Evolutionary conservation across 148 eudicot species (phyloP), one percentile per base, ranked within the genome.

Genomic region (Rhododendron williamsianum): DNA sequence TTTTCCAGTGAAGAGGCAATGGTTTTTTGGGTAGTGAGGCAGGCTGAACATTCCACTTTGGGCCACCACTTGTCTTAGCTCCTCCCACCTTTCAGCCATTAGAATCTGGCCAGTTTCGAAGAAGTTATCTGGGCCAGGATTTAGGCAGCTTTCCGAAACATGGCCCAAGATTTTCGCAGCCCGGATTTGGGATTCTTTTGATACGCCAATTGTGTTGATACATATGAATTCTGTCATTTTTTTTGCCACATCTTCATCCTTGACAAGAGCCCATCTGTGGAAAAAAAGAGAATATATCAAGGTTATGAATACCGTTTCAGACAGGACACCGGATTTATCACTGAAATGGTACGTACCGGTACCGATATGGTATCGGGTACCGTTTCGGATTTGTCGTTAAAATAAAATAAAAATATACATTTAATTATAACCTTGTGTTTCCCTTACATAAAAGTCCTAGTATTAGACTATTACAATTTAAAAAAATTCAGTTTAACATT

Each of bases 231-330:
- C 92, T 4, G 87, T 87, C 99, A 96, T 95, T 78, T 85, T 93
- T 76, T 60, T 83, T 0, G 98, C 99, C 13, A 96, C 89, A 2
- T 86, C 87, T 86, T 89, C 88, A 45, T 96, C 98, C 86, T 91
- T 95, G 80, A 95, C 97, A 41, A 95, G 88, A 43, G 98, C 97
- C 97, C 98, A 96, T 84, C 99, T 96, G 46, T 25, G 3, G 9
- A 60, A 21, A 21, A 21, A 58, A 58, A 58, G 23, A 6, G n/a
- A 33, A 30, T 30, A 30, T 30, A 30, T 30, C 1, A 33, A 33
- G 35, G 35, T 38, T 38, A 4, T 38, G 0, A 38, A 3, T 38
- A 38, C 41, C 4, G 41, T 38, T 38, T 38, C 4, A 5, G 41
- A 38, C 0, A 38, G 4, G 41, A 3, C 2, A 38, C 4, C 41